Evolutionary conservation across 2,329 filamentous ascomycete genomes (phyloP).

Genomic region (Fusarium nanum): DNA sequence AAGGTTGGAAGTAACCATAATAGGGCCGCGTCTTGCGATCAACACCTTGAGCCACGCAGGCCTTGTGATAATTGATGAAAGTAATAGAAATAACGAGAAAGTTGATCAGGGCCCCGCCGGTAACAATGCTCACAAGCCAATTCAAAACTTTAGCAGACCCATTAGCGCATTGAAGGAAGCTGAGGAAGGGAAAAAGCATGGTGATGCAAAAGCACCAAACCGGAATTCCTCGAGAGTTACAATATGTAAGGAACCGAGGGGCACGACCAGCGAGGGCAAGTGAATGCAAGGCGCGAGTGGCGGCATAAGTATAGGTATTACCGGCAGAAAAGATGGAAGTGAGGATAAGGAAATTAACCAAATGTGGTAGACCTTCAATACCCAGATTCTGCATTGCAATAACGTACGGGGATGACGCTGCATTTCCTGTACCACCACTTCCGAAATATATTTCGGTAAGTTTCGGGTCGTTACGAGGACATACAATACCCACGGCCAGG

Average conservation of each 20-base stretch:
- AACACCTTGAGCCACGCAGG: slow-evolving; percentile 63
- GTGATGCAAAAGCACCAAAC: slow-evolving; percentile 66
- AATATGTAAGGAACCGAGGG: slow-evolving; percentile 64
- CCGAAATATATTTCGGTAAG: slow-evolving; percentile 63
- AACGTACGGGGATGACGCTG: slow-evolving; percentile 59
- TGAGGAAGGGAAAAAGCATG: slow-evolving; percentile 63
- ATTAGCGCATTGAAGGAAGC: slow-evolving; percentile 62
- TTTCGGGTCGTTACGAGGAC: slow-evolving; percentile 66
- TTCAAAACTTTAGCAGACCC: slow-evolving; percentile 60
- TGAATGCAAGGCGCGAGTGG: slow-evolving; percentile 61
- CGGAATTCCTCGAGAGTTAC: slow-evolving; percentile 69
- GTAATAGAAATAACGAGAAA: slow-evolving; percentile 65
- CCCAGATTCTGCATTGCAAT: slow-evolving; percentile 62
- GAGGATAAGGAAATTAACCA: slow-evolving; percentile 65
- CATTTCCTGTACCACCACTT: slow-evolving; percentile 53
- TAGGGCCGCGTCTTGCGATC: slow-evolving; percentile 67
- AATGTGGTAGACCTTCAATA: slow-evolving; percentile 63
- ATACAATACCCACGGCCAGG: slow-evolving; percentile 69
- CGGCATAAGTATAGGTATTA: slow-evolving; percentile 57
- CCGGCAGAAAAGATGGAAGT: slow-evolving; percentile 51
- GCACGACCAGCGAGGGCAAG: slow-evolving; percentile 62
- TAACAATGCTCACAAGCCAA: slow-evolving; percentile 66
- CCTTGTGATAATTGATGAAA: slow-evolving; percentile 62
- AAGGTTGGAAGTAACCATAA: slow-evolving; percentile 55
- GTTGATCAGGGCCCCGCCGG: slow-evolving; percentile 67